Conservation (phyloP, 176 grass and related monocot genomes). For the Tillandsia leiboldiana region DNA sequence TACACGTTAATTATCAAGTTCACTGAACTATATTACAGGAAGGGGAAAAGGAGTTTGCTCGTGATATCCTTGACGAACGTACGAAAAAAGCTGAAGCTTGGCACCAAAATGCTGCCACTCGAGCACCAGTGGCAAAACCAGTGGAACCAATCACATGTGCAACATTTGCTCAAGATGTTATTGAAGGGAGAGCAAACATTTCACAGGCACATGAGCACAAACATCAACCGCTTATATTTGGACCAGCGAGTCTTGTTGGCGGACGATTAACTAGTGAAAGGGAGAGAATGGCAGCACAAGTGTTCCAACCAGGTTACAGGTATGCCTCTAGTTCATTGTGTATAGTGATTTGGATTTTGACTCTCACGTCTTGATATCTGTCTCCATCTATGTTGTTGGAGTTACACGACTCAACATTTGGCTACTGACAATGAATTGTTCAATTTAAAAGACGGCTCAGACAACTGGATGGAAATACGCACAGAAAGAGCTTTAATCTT, state of each 20-base stretch:
- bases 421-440: neutral
- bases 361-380: neutral
- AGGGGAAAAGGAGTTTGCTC: constrained; percentile 61
- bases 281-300: constrained; percentile 69
- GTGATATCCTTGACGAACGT: constrained; percentile 74
- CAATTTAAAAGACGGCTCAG: neutral
- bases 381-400: neutral
- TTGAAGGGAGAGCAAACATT: constrained; percentile 82
- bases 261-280: constrained; percentile 58
- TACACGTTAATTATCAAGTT: neutral
- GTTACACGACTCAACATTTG: neutral
- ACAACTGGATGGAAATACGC: neutral
- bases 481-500: neutral
- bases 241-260: constrained; percentile 70
- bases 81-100: constrained; percentile 61
- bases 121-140: constrained; percentile 53
- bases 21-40: constrained; percentile 15
- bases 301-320: constrained; percentile 95
- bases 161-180: constrained; percentile 91
- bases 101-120: constrained; percentile 65
- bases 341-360: neutral
- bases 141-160: constrained; percentile 90
- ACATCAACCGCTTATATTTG: constrained; percentile 94
- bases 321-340: constrained; percentile 15
- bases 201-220: constrained; percentile 87